Evolutionary conservation across 495 filamentous ascomycete species (phyloP).

Genomic region (Gamarada debralockiae): DNA sequence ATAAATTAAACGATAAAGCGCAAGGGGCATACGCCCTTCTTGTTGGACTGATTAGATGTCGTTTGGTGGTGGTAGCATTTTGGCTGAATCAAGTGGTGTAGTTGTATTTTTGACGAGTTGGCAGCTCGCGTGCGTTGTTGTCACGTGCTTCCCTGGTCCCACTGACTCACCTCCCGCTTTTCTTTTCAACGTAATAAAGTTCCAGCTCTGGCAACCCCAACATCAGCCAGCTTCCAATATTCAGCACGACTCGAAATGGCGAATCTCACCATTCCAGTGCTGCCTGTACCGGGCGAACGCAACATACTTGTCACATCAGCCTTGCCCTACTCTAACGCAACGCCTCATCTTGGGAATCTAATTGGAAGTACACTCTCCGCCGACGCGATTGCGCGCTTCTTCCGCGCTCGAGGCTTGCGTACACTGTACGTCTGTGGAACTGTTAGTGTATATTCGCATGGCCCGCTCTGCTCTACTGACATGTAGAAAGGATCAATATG

Average conservation of each 20-base stretch:
- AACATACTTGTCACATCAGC: not conserved
- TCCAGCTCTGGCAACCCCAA: conserved; percentile 1
- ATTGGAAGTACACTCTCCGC: not conserved
- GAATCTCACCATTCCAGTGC: conserved; percentile 4
- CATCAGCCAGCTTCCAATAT: conserved; percentile 1
- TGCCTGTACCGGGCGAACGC: not conserved
- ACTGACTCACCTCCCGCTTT: not conserved
- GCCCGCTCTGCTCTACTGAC: conserved; percentile 45
- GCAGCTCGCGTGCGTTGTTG: too few species aligned
- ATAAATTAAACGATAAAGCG: too few species aligned
- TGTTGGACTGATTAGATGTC: too few species aligned
- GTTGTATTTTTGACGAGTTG: too few species aligned
- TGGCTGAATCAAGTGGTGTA: too few species aligned
- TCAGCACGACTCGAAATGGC: conserved; percentile 3
- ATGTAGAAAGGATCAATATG: conserved; percentile 69
- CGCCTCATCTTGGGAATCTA: not conserved
- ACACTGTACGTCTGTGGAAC: not conserved
- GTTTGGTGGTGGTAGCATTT: too few species aligned
- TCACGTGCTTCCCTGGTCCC: too few species aligned
- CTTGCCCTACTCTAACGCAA: not conserved
- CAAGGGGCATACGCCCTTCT: too few species aligned
- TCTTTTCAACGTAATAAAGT: too few species aligned
- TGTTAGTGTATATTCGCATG: conserved; percentile 2
- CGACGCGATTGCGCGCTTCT: not conserved
- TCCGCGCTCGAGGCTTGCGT: not conserved